Evolutionary conservation across 768 basidiomycete species (phyloP).

Genomic region (Boletus rubroflammeus): DNA sequence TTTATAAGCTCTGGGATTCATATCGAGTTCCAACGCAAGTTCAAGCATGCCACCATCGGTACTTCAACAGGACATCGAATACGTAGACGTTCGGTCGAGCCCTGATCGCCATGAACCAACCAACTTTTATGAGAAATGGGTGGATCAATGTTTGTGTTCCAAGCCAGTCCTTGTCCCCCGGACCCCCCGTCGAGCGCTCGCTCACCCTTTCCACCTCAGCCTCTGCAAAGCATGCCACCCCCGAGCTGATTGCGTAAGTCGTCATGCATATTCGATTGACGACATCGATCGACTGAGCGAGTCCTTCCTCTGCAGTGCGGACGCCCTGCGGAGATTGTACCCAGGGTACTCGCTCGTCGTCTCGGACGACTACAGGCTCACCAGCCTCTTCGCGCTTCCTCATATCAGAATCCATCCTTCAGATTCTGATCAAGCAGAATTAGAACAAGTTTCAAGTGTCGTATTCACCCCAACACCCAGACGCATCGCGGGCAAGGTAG

Average conservation of each 20-base stretch:
- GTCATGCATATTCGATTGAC: neutral
- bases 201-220: constrained; percentile 32
- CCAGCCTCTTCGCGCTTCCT: constrained; percentile 51
- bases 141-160: constrained; percentile 42
- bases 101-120: constrained; percentile 15
- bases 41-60: constrained; percentile 10
- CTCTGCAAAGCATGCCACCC: constrained; percentile 48
- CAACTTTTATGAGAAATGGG: constrained; percentile 51
- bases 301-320: constrained; percentile 28
- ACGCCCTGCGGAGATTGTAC: constrained; percentile 54
- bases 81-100: constrained; percentile 19
- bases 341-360: constrained; percentile 59
- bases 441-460: constrained; percentile 46
- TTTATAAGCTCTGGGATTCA: constrained; percentile 1
- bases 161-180: neutral
- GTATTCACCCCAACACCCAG: constrained; percentile 49
- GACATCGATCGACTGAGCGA: constrained; percentile 5
- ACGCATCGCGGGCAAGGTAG: constrained; percentile 33
- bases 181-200: constrained; percentile 2
- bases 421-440: constrained; percentile 43
- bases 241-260: constrained; percentile 45
- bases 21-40: neutral
- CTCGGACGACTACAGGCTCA: constrained; percentile 44
- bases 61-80: constrained; percentile 22
- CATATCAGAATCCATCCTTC: constrained; percentile 43